Evolutionary conservation across 305 asterid genomes (phyloP), one percentile per base, ranked within the genome.

Genomic region (Nicotiana rustica): DNA sequence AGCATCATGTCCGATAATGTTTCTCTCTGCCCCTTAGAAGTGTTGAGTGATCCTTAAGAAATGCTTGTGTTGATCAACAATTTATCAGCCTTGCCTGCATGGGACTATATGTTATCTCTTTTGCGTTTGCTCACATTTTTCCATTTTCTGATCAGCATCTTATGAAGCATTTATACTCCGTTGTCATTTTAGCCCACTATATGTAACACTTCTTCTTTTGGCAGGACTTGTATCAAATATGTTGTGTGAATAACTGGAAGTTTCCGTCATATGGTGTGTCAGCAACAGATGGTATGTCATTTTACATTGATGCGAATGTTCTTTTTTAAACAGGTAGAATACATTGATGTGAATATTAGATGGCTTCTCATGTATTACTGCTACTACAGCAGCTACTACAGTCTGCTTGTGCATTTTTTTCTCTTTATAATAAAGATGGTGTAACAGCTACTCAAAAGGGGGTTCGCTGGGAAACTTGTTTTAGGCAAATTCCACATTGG

Each of bases 221-320:
- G 62, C 85, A 90, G 97, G 91, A 89, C 78, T 70, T 89, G 90
- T 87, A 85, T 85, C 73, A 65, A 69, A 83, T 69, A 55, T 88
- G 94, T 70, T 4, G n/a, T 49, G 86, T 31, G 76, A 92, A 92
- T 78, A 85, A 80, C 75, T 91, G 94, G 94, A 76, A 68, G 41
- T 81, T 83, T 31, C 91, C 91, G 4, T 83, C 78, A 81, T 88
- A 86, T 79, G 13, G 35, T 14, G 44, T 85, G 17, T 76, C 80
- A 68, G 85, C 87, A 64, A 83, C 86, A 70, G 85, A 84, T 17
- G 93, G 94, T 90, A 86, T 79, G 77, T 33, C 65, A 81, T 69
- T 57, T 56, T 38, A 17, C 31, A 68, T 79, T 3, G 13, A 62
- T 79, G 57, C 55, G 13, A 62, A 36, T 70, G 57, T 19, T 25